Evolutionary conservation across 805 yeast genomes (phyloP).

Genomic region (Clavispora santaluciae): DNA sequence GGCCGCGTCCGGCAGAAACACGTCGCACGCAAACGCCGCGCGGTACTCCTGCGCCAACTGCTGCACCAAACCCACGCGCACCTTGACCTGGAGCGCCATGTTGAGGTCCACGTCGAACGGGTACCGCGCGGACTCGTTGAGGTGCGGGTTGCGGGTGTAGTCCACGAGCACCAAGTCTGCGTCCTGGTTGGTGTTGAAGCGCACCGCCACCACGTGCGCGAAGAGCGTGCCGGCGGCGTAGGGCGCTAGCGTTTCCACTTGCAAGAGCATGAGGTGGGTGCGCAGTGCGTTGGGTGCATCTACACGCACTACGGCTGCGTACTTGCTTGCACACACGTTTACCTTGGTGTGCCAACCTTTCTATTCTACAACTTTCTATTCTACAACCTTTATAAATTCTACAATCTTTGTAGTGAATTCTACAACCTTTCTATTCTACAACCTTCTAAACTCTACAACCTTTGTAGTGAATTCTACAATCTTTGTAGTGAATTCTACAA

Average conservation of each 20-base stretch:
- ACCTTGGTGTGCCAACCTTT: too few species aligned
- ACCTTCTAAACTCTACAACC: too few species aligned
- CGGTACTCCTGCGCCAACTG: constrained; percentile 5
- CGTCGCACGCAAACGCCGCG: neutral
- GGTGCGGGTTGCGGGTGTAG: constrained; percentile 4
- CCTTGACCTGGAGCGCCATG: constrained; percentile 2
- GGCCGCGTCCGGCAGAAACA: constrained; percentile 4
- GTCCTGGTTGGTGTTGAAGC: constrained; percentile 6
- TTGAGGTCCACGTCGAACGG: neutral
- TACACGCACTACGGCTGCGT: too few species aligned
- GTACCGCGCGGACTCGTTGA: neutral
- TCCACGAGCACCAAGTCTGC: constrained; percentile 11
- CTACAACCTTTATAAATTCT: too few species aligned
- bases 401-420: too few species aligned
- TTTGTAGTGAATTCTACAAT: too few species aligned
- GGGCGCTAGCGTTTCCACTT: neutral
- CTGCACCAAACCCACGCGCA: neutral
- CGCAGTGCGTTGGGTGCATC: too few species aligned
- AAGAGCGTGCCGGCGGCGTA: constrained; percentile 6
- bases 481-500: too few species aligned
- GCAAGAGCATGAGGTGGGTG: constrained; percentile 2
- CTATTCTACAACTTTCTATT: too few species aligned
- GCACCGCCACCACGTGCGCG: constrained; percentile 13
- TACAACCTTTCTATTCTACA: too few species aligned
- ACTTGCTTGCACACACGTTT: too few species aligned